These are phyloP conservation scores for Fraxinus velutina DNA, from an alignment of 305 asterid species.

Conservation along the genomic window DNA sequence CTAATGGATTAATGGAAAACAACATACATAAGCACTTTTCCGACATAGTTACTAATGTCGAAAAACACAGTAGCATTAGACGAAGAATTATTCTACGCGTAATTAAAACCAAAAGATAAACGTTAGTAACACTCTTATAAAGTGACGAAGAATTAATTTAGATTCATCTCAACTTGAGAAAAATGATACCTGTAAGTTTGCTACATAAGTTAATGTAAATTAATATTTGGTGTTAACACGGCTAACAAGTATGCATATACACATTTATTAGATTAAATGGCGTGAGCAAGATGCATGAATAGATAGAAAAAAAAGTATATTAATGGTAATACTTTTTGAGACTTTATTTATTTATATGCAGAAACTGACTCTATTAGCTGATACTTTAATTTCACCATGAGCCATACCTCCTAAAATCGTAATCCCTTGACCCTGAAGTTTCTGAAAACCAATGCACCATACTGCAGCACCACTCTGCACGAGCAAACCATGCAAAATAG, in stretches of 20 bases:
- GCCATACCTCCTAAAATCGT: constrained; percentile 55
- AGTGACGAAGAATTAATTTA: neutral
- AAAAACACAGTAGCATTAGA: neutral
- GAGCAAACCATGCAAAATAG: constrained; percentile 4
- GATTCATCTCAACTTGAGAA: neutral
- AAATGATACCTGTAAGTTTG: neutral
- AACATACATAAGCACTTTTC: neutral
- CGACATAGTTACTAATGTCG: neutral
- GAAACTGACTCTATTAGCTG: neutral
- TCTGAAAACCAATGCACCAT: constrained; percentile 60
- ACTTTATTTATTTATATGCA: neutral
- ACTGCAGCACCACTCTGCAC: constrained; percentile 43
- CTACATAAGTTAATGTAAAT: neutral
- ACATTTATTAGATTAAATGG: neutral
- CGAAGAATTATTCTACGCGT: neutral
- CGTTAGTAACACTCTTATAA: neutral
- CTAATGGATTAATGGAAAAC: neutral
- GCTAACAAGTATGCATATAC: neutral
- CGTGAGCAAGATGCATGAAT: neutral
- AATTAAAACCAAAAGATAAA: neutral
- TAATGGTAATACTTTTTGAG: neutral
- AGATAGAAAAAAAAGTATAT: neutral
- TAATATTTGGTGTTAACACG: neutral
- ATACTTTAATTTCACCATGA: neutral
- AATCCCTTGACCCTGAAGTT: constrained; percentile 40